Percentiles rank a stretch among this genome's conserved stretches.
Evolutionary conservation across 768 basidiomycete species (phyloP).

Genomic region (Tephrocybe sp.): DNA sequence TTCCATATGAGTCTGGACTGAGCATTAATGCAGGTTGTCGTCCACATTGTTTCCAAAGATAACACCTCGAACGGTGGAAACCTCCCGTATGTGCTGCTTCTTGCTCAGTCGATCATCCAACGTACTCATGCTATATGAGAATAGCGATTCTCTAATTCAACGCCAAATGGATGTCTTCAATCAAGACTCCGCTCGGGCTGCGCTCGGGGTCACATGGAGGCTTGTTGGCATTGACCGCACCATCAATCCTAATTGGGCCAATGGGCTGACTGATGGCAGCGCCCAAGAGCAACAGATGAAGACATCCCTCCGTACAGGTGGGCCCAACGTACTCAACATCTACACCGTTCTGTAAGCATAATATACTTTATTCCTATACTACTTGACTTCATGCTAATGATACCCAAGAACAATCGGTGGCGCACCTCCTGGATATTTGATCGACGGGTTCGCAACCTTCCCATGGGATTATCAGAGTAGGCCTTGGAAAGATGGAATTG

Average conservation of each 20-base stretch:
- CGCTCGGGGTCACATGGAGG: slow-evolving; percentile 35
- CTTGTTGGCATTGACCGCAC: slow-evolving; percentile 44
- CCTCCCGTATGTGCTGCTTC: no score
- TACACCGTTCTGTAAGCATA: slow-evolving; percentile 43
- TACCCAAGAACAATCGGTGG: slow-evolving; percentile 17
- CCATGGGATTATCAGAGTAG: slow-evolving; percentile 36
- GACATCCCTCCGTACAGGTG: slow-evolving; percentile 39
- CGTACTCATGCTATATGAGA: no score
- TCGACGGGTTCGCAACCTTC: slow-evolving; percentile 53
- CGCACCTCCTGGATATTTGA: slow-evolving; percentile 23
- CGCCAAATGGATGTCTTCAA: slow-evolving; percentile 42
- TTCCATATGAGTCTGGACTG: no score
- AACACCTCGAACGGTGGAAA: no score
- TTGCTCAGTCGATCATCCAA: no score
- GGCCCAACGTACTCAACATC: slow-evolving; percentile 40
- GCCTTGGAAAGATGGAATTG: slow-evolving; percentile 46
- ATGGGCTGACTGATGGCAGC: slow-evolving; percentile 29
- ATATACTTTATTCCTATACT: background rate
- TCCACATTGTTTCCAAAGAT: no score
- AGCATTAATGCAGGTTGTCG: no score
- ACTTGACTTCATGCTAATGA: slow-evolving; percentile 18
- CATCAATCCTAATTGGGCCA: slow-evolving; percentile 48
- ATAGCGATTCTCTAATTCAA: slow-evolving; percentile 22
- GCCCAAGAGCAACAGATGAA: slow-evolving; percentile 47
- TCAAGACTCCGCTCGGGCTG: slow-evolving; percentile 32